Evolutionary conservation across 2,329 filamentous ascomycete species (phyloP), one percentile per base, ranked within the genome.

Genomic region (Elsinoe ampelina): DNA sequence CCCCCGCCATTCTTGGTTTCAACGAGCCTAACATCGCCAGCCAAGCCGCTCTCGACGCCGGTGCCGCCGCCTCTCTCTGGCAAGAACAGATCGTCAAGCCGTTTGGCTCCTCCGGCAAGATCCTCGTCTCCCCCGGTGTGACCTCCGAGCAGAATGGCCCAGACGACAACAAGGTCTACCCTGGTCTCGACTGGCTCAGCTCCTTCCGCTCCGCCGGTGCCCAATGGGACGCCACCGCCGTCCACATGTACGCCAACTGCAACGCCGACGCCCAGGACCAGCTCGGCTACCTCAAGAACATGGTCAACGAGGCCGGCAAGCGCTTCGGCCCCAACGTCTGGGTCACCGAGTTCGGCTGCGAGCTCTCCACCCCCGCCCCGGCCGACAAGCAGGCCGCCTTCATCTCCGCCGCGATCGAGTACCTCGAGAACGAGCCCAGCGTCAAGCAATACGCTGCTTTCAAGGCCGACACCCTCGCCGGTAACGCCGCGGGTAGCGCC

Each of bases 1-100:
- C 78, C 61, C 78, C 75, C 60, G 74, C 77, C 63, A 69, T 87
- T 57, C 77, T 87, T 65, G 77, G 77, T 68, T 87, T 86, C 79
- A 89, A 89, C 77, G 85, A 89, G 76, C 82, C 82, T 45, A 85
- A 89, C 69, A 77, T 78, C 60, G 62, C 63, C 11, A 66, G 67
- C n/a, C 84, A 87, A 72, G 73, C 81, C 63, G 80, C 84, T 73
- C 59, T 85, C 67, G 68, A 70, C 20, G 72, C 81, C n/a, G 63
- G 63, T 5, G 67, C 65, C 1, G 82, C 82, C 38, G 82, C 81
- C n/a, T 38, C 67, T 1, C 70, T 70, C 26, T 82, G 82, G 70
- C 76, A 74, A 56, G 62, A 76, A 65, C 75, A 73, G 68, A 75
- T 86, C 73, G 78, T 75, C 19, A 35, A 11, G 5, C 45, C 45